Evolutionary conservation across 2,329 filamentous ascomycete species (phyloP), one percentile per base, ranked within the genome.

Genomic region (Paramyrothecium sp.): DNA sequence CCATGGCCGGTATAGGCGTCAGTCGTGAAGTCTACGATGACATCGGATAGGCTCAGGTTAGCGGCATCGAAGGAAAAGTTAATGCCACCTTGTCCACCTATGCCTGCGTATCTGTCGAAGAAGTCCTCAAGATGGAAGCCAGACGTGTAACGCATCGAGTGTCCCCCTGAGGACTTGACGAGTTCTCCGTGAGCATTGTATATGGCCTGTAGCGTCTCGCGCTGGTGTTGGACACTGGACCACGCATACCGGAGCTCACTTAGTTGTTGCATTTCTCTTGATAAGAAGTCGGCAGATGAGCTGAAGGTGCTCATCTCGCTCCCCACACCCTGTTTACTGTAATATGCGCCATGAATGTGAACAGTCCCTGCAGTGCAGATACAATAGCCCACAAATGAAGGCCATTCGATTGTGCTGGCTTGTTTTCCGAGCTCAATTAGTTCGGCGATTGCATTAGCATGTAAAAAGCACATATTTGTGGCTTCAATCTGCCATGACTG

Each of bases 401-500:
- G 90, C 91, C 91, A 96, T 71, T 95, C 91, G 21, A 93, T 86
- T 2, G 89, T 84, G 2, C 85, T 83, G 2, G 88, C 87, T 62
- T 89, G 89, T 61, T 88, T 89, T 2, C 90, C 90, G 17, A 93
- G 83, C 68, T 94, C 89, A 4, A 92, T 88, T 3, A 96, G 76
- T 67, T 96, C 91, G 1, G 90, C 87, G 54, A 96, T 93, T 5
- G 91, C 91, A 67, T 96, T 96, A 7, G 92, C 91, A 63, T 96
- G 92, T 19, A 93, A 77, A 69, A 86, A 95, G 72, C 92, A 96
- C 69, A 94, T 82, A 66, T 95, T 94, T 0, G 91, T 96, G 0
- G 92, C 91, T 69, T 96, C 91, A 51, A 96, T 94, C 69, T 96
- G 92, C 92, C 92, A 96, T 26, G 90, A 93, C 69, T 96, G 91